A percentile compares a stretch with the other conserved stretches of the same genome.
Evolutionary conservation across 345 rosid species (phyloP).

Genomic region (thale cress (Arabidopsis thaliana)): TAIR10.1 NC_003070.9:19918001-19918500

Average conservation of each 20-base stretch:
- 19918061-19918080: conserved; percentile 3
- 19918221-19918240: conserved; percentile 9
- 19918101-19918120: neutral
- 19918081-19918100: conserved; percentile 36
- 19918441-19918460: neutral
- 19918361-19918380: neutral
- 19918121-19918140: too few relatives aligned
- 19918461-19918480: conserved; percentile 14
- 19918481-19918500: conserved; percentile 16
- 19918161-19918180: neutral
- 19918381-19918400: conserved; percentile 31
- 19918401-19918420: conserved; percentile 18
- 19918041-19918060: conserved; percentile 35
- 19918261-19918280: neutral
- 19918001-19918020: conserved; percentile 9
- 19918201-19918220: conserved; percentile 22
- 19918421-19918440: neutral
- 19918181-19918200: conserved; percentile 25
- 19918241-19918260: neutral
- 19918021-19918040: conserved; percentile 34
- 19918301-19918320: neutral
- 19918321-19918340: neutral
- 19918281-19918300: neutral
- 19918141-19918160: neutral
- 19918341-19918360: conserved; percentile 7